Percentiles rank a stretch among this genome's conserved stretches.
Conservation (phyloP, 805 yeast species). For the Hanseniaspora lindneri region DNA sequence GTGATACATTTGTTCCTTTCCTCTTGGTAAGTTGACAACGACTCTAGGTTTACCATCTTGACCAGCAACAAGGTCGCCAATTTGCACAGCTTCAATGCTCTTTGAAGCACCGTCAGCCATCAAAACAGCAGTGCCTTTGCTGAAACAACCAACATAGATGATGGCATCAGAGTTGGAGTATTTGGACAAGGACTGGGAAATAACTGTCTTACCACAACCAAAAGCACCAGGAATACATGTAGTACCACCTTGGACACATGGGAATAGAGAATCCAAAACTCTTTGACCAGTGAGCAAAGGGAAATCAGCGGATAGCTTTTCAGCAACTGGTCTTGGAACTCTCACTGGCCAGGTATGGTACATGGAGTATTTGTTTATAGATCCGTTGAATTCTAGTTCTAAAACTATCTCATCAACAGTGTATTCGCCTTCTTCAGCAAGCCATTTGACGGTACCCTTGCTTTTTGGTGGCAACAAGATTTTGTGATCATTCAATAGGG, state of each 20-base stretch:
- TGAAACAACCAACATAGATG: slow-evolving; percentile 72
- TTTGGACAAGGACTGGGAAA: slow-evolving; percentile 92
- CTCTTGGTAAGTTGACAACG: slow-evolving; percentile 35
- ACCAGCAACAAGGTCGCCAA: slow-evolving; percentile 36
- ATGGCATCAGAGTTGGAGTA: slow-evolving; percentile 95
- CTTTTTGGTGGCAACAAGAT: slow-evolving; percentile 96
- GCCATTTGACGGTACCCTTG: slow-evolving; percentile 85
- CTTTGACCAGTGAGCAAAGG: slow-evolving; percentile 98
- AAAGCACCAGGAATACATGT: slow-evolving; percentile 99
- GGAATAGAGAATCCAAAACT: slow-evolving; percentile 93
- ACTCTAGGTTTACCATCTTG: slow-evolving; percentile 33
- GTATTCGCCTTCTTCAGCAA: slow-evolving; percentile 85
- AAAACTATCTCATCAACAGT: slow-evolving; percentile 77
- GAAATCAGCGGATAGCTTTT: slow-evolving; percentile 81
- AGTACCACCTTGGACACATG: slow-evolving; percentile 99
- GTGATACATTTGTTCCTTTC: slow-evolving; percentile 34
- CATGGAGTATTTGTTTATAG: slow-evolving; percentile 70
- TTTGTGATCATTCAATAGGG: slow-evolving; percentile 82
- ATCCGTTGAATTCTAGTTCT: slow-evolving; percentile 92
- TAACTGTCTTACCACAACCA: slow-evolving; percentile 98
- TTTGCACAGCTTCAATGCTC: slow-evolving; percentile 28
- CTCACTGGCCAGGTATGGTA: slow-evolving; percentile 99
- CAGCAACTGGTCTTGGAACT: slow-evolving; percentile 97
- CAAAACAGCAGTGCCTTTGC: slow-evolving; percentile 34
- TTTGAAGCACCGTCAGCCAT: slow-evolving; percentile 35